Conservation (phyloP, 2,329 filamentous ascomycete species). For the Fusarium sp. region DNA sequence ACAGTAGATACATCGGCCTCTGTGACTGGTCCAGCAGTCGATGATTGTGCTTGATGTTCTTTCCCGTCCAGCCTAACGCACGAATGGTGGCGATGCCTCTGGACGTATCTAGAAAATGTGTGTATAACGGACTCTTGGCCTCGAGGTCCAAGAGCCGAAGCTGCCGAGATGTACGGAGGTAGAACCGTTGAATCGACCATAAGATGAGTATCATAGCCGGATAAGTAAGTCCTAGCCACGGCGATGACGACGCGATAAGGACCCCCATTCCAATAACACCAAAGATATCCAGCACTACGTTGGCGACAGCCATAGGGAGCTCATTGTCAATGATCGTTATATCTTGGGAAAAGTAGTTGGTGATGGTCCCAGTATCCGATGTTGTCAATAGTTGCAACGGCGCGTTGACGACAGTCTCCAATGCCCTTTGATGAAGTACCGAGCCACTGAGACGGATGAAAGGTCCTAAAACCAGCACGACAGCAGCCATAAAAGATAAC, state of each 20-base stretch:
- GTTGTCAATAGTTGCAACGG: conserved; percentile 54
- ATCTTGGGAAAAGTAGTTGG: conserved; percentile 59
- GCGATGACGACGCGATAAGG: background rate
- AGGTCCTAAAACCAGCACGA: conserved; percentile 25
- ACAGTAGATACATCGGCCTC: background rate
- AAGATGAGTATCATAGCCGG: background rate
- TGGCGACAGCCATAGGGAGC: conserved; percentile 49
- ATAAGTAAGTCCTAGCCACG: background rate
- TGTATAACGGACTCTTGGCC: background rate
- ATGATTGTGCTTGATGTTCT: background rate
- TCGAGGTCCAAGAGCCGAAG: background rate
- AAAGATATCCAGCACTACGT: conserved; percentile 35
- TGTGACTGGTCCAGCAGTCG: background rate
- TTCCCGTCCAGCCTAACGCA: background rate
- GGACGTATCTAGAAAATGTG: background rate
- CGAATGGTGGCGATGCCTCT: background rate
- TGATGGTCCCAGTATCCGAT: conserved; percentile 54
- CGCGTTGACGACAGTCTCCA: conserved; percentile 49
- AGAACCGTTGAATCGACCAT: background rate
- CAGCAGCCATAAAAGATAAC: conserved; percentile 31
- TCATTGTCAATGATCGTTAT: conserved; percentile 54
- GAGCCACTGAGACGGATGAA: conserved; percentile 46
- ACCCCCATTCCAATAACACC: conserved; percentile 54
- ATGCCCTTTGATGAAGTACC: conserved; percentile 46
- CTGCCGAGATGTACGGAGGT: background rate